A percentile compares a stretch with the other conserved stretches of the same genome.
phyloP scores from a whole-genome alignment of 192 early-diverging fungal genomes.

The Coemansia sp. region DNA sequence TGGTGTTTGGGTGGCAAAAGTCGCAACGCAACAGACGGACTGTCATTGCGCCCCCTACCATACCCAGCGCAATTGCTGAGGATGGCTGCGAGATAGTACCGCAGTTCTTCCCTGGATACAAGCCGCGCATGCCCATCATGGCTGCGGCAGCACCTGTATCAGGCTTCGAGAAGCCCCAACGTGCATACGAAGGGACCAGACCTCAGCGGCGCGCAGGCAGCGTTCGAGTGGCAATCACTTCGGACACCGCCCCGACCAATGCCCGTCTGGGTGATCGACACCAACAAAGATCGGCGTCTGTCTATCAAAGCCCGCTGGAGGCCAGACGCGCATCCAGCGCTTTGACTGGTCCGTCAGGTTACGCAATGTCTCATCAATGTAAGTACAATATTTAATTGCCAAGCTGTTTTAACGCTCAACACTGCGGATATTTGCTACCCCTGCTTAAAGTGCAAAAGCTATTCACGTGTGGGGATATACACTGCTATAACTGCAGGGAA shows the following conservation, averaged over 20 bases:
- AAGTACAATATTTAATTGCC: background rate
- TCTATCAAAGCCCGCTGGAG: slow-evolving; percentile 5
- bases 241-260: background rate
- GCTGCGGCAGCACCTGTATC: background rate
- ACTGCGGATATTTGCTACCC: background rate
- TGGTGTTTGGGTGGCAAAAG: slow-evolving; percentile 43
- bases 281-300: slow-evolving; percentile 18
- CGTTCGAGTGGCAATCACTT: slow-evolving; percentile 1
- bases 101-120: slow-evolving; percentile 42
- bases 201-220: slow-evolving; percentile 36
- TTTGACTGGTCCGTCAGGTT: slow-evolving; percentile 25
- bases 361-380: slow-evolving; percentile 11
- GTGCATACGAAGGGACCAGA: background rate
- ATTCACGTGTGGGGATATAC: background rate
- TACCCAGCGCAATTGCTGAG: slow-evolving; percentile 25
- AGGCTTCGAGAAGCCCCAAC: background rate
- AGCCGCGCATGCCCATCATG: slow-evolving; percentile 7
- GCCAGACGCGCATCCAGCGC: slow-evolving; percentile 30
- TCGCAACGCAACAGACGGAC: background rate
- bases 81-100: slow-evolving; percentile 42
- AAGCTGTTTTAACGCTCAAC: background rate
- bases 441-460: background rate
- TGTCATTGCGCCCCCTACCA: background rate
- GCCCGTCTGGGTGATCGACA: slow-evolving; percentile 7
- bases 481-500: background rate